Evolutionary conservation across 345 rosid genomes (phyloP), one percentile per base, ranked within the genome.

Genomic region (Jatropha curcas): DNA sequence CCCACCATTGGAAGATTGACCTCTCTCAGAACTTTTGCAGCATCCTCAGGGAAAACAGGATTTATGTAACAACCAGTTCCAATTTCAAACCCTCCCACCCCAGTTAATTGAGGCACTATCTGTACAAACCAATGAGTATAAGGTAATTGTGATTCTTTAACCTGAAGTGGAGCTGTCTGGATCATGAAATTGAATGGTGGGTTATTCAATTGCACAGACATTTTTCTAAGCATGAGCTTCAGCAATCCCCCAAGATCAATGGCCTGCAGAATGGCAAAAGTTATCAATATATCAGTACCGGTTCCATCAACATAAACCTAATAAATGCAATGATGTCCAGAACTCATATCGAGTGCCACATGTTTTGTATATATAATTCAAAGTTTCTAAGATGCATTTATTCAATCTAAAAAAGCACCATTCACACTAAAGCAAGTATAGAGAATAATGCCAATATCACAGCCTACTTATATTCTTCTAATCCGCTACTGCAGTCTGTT

Each of bases 171-270:
- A 68, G 96, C 85, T 35, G 93, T 89, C 20, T 92, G 98, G 79
- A 92, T 92, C 97, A 92, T 92, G 72, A 88, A 89, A 73, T 91
- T 88, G 84, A 85, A 92, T 0, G 96, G 96, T 0, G 90, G 97
- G n/a, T 84, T 81, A 14, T 92, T 84, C 76, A 92, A 73, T 51
- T 87, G 96, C 61, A 69, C 52, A 13, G 81, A 73, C 52, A 91
- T 82, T 84, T 92, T 92, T 70, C 71, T 83, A 19, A 92, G 94
- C 87, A 84, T 83, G 71, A 89, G 88, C 84, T 85, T 91, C 60
- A 91, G 72, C 58, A 92, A 30, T 65, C 86, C 88, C 65, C 96
- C 96, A 24, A 91, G 90, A 62, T 95, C 97, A 70, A 80, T 78
- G 45, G 88, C 97, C 97, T 92, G 91, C 69, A 79, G 60, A 43